Evolutionary conservation across 352 stramenopile species (phyloP), one percentile per base, ranked within the genome.

Genomic region (Pythium rhizo-oryzae): DNA sequence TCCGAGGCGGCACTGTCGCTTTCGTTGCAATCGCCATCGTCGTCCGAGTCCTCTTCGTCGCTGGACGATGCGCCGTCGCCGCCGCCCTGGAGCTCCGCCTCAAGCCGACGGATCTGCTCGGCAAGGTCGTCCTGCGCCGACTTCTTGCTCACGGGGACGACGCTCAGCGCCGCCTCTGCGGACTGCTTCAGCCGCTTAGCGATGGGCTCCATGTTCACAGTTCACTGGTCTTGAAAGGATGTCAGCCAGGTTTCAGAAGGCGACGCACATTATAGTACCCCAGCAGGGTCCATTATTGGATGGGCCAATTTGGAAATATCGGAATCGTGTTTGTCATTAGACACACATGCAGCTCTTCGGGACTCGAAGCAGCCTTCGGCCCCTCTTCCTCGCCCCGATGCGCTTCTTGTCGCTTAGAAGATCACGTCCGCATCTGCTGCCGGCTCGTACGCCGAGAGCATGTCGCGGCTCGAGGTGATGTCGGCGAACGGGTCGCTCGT

Each of bases 101-200:
- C 87, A 12, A 95, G 79, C 23, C 75, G 78, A 46, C 81, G 83
- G 62, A 95, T 95, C 24, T 73, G 75, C 12, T 84, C 82, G 2
- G 80, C 80, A 19, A 95, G 77, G 63, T 93, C 81, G 18, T 93
- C 82, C 13, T 83, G 74, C 19, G 71, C 33, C 5, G 59, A 24
- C 65, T 78, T 73, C 43, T 72, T 74, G 30, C 35, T 58, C 24
- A 56, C 71, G 23, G 61, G 13, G 0, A 58, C 53, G 30, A 25
- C 59, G 62, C 75, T 64, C 47, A 94, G 63, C 64, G 77, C 80
- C 30, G 70, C 84, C 68, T 92, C 85, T 28, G 76, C 87, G 21
- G 84, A 94, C 71, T 92, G 84, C 68, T 82, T 81, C n/a, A 94
- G 72, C 4, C 85, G 81, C 75, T 94, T 94, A 6, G 87, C 85